Evolutionary conservation across 2,329 filamentous ascomycete genomes (phyloP), one percentile per base, ranked within the genome.

Genomic region (Ceratocystis albifundus): DNA sequence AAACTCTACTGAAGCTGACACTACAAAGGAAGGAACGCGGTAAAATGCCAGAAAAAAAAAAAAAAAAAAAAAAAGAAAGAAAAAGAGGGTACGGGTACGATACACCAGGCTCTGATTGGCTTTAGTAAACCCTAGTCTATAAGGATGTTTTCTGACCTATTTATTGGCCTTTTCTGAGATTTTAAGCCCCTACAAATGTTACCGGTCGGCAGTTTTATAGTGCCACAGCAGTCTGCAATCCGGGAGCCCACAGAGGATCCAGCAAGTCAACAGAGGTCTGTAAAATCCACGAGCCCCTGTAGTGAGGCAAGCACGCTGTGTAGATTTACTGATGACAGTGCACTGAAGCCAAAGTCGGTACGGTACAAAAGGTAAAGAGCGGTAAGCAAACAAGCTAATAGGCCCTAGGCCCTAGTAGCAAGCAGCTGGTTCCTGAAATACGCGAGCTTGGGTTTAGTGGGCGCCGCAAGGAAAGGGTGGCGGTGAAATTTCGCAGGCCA

Each of bases 51-150:
- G 55, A 4, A 36, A 59, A 36, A 59, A 57, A 4, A 59, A 4
- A 36, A 59, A 36, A 59, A 57, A 4, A 59, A 4, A 36, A 59
- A 36, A 59, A 57, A 4, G 36, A 59, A 36, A 59, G 32, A 4
- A 59, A 59, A 59, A 59, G 28, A 59, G 55, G 55, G 55, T 59
- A 30, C n/a, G n/a, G n/a, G n/a, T n/a, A n/a, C n/a, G n/a, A n/a
- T n/a, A n/a, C 30, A 6, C 12, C 25, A 30, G n/a, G 28, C 55
- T 12, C 55, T 59, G 30, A 59, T 59, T 59, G 55, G 55, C 30
- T 59, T n/a, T 36, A 1, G 28, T 28, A 3, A 4, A 5, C 20
- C 7, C 48, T 15, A 25, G 48, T 22, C 10, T 2, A 28, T 5
- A 32, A 6, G 20, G 36, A 12, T 41, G 36, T 15, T 25, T 28